Evolutionary conservation across 192 early-diverging fungal species (phyloP).

Genomic region (Coemansia sp.): DNA sequence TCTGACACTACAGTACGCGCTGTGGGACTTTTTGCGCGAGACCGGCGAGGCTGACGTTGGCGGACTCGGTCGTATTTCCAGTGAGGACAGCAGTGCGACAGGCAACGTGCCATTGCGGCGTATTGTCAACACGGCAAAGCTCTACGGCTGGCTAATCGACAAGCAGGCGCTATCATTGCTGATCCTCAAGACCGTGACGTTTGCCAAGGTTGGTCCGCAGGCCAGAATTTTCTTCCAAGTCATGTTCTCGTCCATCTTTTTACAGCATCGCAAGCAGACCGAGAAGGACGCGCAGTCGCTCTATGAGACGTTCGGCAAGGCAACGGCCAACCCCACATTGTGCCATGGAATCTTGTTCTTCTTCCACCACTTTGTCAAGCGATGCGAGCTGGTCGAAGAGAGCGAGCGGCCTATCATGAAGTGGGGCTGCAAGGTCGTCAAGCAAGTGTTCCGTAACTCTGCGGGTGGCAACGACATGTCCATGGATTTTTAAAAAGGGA

Average conservation of each 20-base stretch:
- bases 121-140: conserved; percentile 81
- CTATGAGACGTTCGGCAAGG: conserved; percentile 58
- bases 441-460: conserved; percentile 58
- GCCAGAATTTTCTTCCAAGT: conserved; percentile 70
- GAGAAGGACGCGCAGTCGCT: conserved; percentile 58
- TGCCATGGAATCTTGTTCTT: conserved; percentile 85
- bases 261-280: conserved; percentile 56
- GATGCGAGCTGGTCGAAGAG: conserved; percentile 60
- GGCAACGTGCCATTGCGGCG: conserved; percentile 63
- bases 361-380: conserved; percentile 72
- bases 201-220: conserved; percentile 64
- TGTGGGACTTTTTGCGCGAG: conserved; percentile 94
- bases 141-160: conserved; percentile 79
- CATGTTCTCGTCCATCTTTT: conserved; percentile 69
- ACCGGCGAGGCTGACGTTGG: conserved; percentile 79
- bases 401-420: conserved; percentile 65
- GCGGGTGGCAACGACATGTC: conserved; percentile 6
- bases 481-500: background rate
- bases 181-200: conserved; percentile 68
- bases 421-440: conserved; percentile 66
- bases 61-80: conserved; percentile 57
- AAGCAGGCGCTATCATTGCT: conserved; percentile 70
- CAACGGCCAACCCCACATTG: conserved; percentile 62
- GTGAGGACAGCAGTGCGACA: conserved; percentile 33
- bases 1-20: conserved; percentile 90